These are phyloP conservation scores for Adiantum capillusveneris DNA, from an alignment of 75 land plant genomes.

Conservation along the genomic window DNA sequence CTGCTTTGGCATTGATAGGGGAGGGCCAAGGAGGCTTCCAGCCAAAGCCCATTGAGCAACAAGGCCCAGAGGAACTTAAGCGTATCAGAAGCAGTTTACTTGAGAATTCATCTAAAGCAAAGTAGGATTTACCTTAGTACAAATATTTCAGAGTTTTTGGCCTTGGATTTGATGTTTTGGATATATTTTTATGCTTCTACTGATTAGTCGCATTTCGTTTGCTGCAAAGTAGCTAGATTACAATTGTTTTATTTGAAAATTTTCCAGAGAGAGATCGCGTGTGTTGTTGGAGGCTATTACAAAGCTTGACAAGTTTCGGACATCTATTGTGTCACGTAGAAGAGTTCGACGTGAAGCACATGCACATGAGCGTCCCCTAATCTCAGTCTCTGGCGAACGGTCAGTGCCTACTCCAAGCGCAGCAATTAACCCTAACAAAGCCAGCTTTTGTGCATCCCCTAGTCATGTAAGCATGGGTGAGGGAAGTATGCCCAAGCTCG, in stretches of 20 bases:
- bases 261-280: conserved; percentile 50
- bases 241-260: background rate
- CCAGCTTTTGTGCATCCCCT: conserved; percentile 24
- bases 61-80: conserved; percentile 52
- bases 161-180: too few relatives aligned
- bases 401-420: conserved; percentile 14
- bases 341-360: conserved; percentile 46
- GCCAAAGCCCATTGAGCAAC: conserved; percentile 35
- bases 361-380: conserved; percentile 25
- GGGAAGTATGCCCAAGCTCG: conserved; percentile 37
- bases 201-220: too few relatives aligned
- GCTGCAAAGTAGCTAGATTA: conserved; percentile 1
- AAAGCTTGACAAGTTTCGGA: conserved; percentile 40
- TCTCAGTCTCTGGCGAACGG: conserved; percentile 12
- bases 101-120: conserved; percentile 23
- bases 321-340: conserved; percentile 29
- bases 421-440: conserved; percentile 6
- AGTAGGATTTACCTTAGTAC: too few relatives aligned
- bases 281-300: conserved; percentile 40
- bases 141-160: too few relatives aligned
- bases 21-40: conserved; percentile 50
- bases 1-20: conserved; percentile 24
- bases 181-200: background rate
- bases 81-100: conserved; percentile 32
- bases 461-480: conserved; percentile 14